A percentile compares a stretch with the other conserved stretches of the same genome.
Conservation (phyloP, 305 asterid species). For the Withania somnifera region DNA sequence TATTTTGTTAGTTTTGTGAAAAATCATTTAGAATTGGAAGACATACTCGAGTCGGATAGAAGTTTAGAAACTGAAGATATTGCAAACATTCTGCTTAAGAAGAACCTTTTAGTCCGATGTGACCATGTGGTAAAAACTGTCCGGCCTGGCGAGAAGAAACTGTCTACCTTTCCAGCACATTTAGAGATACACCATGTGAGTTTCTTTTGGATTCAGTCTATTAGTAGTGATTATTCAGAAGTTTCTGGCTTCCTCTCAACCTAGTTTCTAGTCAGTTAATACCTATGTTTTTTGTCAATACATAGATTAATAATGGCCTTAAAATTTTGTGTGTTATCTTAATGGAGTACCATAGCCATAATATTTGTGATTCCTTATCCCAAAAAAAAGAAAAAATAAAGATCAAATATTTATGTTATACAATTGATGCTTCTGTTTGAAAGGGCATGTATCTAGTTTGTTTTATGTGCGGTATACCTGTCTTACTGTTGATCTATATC, state of each 20-base stretch:
- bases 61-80: constrained; percentile 72
- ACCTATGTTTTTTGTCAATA: not conserved
- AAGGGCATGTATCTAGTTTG: not conserved
- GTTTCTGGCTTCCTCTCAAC: not conserved
- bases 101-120: constrained; percentile 86
- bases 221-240: not conserved
- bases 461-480: not conserved
- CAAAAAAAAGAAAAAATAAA: not conserved
- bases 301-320: not conserved
- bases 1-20: constrained; percentile 74
- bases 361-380: not conserved
- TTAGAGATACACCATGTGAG: constrained; percentile 83
- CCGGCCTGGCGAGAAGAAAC: constrained; percentile 89
- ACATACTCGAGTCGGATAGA: constrained; percentile 67
- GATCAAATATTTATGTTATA: not conserved
- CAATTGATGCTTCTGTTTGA: not conserved
- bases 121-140: constrained; percentile 91
- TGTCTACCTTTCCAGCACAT: constrained; percentile 99
- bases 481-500: not conserved
- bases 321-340: not conserved
- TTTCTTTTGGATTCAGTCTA: not conserved
- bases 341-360: not conserved
- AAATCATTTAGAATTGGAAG: constrained; percentile 73
- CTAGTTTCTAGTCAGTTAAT: not conserved
- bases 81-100: constrained; percentile 62